Evolutionary conservation across 169 alveolate species (phyloP), one percentile per base, ranked within the genome.

Genomic region (Babesia bovis): DNA sequence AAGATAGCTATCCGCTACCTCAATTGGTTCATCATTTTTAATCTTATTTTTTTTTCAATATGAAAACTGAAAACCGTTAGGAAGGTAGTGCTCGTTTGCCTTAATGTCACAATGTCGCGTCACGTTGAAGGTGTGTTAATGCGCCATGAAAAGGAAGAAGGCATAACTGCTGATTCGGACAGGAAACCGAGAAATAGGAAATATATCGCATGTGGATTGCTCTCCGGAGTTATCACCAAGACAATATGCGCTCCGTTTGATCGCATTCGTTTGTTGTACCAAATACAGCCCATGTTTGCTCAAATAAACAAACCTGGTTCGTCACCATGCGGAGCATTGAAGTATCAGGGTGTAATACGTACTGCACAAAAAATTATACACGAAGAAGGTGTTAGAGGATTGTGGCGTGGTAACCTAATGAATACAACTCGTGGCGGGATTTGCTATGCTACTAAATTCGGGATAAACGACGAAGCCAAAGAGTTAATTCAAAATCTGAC

Each of bases 221-320:
- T 79, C 26, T 89, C 95, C 21, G 96, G 95, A 5, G 49, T 92
- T 2, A 56, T 92, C 9, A 91, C 96, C 45, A 92, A 92, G 85
- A 86, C 94, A 0, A 70, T 85, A 36, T 92, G 94, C 68, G 96
- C 96, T 25, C 96, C 96, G 9, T 78, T 90, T 79, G 96, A 92
- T 57, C 74, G 96, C 26, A 82, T 92, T 33, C 83, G 94, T 30
- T 84, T 90, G 9, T 84, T 92, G 61, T 92, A 87, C 82, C 96
- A 92, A 70, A 86, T 90, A 13, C 95, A 92, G 68, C 94, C 95
- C 17, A 92, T 92, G 96, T 83, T 92, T 65, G 74, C 65, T 15
- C 92, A 89, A 21, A 63, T 44, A 52, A 66, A 68, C 44, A 68
- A 49, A 45, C 50, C 47, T 19, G 44, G 47, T 53, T 47, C 15